Conservation (phyloP, 2,329 filamentous ascomycete species). For the Diplocarpon rosae region DNA sequence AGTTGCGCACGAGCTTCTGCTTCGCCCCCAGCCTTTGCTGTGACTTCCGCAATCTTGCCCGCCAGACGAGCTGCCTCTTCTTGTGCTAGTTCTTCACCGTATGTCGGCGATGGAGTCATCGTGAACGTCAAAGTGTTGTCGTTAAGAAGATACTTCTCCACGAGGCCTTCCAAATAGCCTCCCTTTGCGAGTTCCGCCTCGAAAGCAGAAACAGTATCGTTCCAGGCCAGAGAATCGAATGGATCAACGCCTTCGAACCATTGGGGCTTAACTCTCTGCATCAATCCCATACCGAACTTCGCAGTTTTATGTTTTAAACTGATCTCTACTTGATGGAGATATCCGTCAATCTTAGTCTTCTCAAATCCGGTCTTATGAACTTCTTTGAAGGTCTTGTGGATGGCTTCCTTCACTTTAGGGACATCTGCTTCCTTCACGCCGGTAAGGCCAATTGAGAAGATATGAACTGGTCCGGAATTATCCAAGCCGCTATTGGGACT, state of each 20-base stretch:
- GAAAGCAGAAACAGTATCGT: conserved; percentile 76
- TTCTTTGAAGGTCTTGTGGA: conserved; percentile 62
- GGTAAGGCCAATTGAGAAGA: conserved; percentile 84
- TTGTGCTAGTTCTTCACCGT: conserved; percentile 58
- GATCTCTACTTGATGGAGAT: conserved; percentile 90
- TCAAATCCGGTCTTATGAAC: conserved; percentile 72
- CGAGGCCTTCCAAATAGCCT: conserved; percentile 69
- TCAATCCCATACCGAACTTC: conserved; percentile 82
- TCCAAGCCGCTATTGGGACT: conserved; percentile 93
- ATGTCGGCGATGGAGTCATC: conserved; percentile 76
- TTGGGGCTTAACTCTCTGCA: conserved; percentile 77
- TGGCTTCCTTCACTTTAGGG: conserved; percentile 60
- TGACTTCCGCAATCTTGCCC: conserved; percentile 60
- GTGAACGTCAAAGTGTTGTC: conserved; percentile 84
- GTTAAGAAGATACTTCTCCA: conserved; percentile 85
- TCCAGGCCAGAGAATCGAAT: conserved; percentile 84
- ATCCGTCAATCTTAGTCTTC: conserved; percentile 80
- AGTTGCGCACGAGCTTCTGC: conserved; percentile 62
- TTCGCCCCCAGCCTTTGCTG: conserved; percentile 56
- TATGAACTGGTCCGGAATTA: conserved; percentile 60
- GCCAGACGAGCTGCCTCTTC: conserved; percentile 71
- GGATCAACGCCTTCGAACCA: conserved; percentile 97
- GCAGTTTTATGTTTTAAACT: conserved; percentile 91
- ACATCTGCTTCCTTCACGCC: conserved; percentile 79
- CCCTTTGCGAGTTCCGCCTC: conserved; percentile 64